Evolutionary conservation across 129 eudicot species (phyloP).

Genomic region (Smallanthus sonchifolius): DNA sequence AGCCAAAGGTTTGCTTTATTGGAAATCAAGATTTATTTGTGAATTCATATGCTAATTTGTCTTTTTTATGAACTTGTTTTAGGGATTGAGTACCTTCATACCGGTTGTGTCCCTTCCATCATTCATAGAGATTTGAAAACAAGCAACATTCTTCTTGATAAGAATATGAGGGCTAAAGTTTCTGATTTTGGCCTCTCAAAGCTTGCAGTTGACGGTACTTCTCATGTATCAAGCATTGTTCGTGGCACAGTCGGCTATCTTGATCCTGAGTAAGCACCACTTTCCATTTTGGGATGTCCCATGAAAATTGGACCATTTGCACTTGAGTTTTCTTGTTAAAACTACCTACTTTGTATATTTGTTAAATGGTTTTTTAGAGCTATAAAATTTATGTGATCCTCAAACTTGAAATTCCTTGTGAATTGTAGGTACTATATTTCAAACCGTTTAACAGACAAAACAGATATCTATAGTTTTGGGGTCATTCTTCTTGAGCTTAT

Average conservation of each 20-base stretch:
- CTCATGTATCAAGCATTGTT: slow-evolving; percentile 96
- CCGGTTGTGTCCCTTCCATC: slow-evolving; percentile 96
- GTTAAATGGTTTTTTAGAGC: background rate
- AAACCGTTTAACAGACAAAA: slow-evolving; percentile 89
- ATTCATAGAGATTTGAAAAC: slow-evolving; percentile 95
- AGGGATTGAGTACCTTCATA: slow-evolving; percentile 98
- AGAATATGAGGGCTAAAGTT: slow-evolving; percentile 90
- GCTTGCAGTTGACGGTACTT: slow-evolving; percentile 89
- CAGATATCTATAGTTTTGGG: slow-evolving; percentile 93
- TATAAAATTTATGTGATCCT: background rate
- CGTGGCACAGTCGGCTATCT: slow-evolving; percentile 98
- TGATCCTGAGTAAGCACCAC: slow-evolving; percentile 83
- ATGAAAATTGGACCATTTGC: background rate
- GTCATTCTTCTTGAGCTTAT: slow-evolving; percentile 95
- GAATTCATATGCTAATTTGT: background rate
- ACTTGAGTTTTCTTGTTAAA: background rate
- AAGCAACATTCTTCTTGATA: slow-evolving; percentile 95
- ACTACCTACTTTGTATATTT: background rate
- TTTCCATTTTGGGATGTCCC: background rate
- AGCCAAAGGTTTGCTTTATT: slow-evolving; percentile 63
- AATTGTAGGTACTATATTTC: slow-evolving; percentile 85
- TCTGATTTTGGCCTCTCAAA: slow-evolving; percentile 99
- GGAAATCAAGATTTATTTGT: background rate
- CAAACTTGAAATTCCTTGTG: slow-evolving; percentile 12
- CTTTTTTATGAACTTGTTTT: slow-evolving; percentile 21